phyloP scores from a whole-genome alignment of 305 asterid genomes.

The Ruellia speciosa region DNA sequence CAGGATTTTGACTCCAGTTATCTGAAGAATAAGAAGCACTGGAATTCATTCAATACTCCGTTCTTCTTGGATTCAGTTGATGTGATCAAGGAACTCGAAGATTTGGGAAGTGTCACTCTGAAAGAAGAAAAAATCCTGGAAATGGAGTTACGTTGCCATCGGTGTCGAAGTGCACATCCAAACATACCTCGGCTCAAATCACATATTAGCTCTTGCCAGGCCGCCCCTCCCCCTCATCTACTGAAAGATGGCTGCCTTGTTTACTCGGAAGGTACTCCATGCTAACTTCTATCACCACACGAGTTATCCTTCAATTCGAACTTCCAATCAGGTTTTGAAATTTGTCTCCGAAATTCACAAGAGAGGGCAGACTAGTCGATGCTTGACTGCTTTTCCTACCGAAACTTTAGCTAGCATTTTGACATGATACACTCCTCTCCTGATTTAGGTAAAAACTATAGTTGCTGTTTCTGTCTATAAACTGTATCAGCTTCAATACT shows the following conservation, averaged over 20 bases:
- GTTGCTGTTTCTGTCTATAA: too few species aligned
- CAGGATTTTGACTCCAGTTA: conserved; percentile 73
- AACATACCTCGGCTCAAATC: conserved; percentile 68
- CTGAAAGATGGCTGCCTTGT: conserved; percentile 48
- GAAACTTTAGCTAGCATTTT: neutral
- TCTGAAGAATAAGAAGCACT: conserved; percentile 81
- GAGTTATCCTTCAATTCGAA: too few species aligned
- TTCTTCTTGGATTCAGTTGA: conserved; percentile 78
- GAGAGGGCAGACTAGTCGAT: neutral
- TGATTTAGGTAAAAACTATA: too few species aligned
- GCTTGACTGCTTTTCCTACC: neutral
- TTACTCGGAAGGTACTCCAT: conserved; percentile 17
- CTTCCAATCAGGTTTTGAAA: too few species aligned
- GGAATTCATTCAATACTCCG: conserved; percentile 83
- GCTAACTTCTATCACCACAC: neutral
- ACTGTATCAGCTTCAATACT: too few species aligned
- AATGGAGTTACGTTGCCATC: conserved; percentile 72
- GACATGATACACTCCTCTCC: too few species aligned
- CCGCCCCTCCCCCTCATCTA: conserved; percentile 49
- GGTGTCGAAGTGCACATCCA: conserved; percentile 83
- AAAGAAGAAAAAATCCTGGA: conserved; percentile 30
- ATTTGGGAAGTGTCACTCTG: conserved; percentile 34
- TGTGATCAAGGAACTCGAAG: conserved; percentile 57
- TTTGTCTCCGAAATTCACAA: neutral
- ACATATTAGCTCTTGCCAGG: conserved; percentile 56